These are phyloP conservation scores for Leccinum glutinopallens DNA, from an alignment of 1,284 basidiomycete species.

Conservation along the genomic window DNA sequence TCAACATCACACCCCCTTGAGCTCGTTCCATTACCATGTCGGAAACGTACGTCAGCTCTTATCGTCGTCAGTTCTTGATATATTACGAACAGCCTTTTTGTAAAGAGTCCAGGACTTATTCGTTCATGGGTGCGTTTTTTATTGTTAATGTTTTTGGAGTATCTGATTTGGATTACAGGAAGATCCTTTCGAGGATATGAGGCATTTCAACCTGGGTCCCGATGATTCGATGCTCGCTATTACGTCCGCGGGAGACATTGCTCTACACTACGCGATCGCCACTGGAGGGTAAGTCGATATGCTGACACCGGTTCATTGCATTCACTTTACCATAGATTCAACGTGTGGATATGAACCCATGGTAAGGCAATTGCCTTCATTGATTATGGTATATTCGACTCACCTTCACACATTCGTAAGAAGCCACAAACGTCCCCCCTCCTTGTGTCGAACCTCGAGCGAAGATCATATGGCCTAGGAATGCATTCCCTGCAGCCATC, in stretches of 20 bases:
- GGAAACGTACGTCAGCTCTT: slow-evolving; percentile 43
- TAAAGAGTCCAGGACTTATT: no score
- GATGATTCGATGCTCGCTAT: slow-evolving; percentile 77
- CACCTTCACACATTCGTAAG: background rate
- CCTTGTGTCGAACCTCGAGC: slow-evolving; percentile 4
- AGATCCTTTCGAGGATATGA: slow-evolving; percentile 70
- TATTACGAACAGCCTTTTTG: no score
- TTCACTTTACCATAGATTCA: slow-evolving; percentile 52
- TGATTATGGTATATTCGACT: background rate
- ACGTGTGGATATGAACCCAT: slow-evolving; percentile 75
- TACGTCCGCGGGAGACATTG: slow-evolving; percentile 83
- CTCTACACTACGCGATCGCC: slow-evolving; percentile 77
- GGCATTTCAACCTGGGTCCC: slow-evolving; percentile 60
- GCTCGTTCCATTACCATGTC: slow-evolving; percentile 77
- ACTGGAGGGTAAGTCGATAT: slow-evolving; percentile 46
- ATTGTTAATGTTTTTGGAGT: background rate
- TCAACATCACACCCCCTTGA: slow-evolving; percentile 62
- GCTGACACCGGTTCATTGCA: no score
- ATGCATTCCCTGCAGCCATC: background rate
- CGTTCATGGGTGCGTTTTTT: no score
- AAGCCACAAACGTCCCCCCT: background rate
- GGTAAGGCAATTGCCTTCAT: slow-evolving; percentile 33
- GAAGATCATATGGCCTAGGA: slow-evolving; percentile 1
- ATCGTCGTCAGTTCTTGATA: background rate
- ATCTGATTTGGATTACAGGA: slow-evolving; percentile 46